Evolutionary conservation across 2,329 filamentous ascomycete species (phyloP), one percentile per base, ranked within the genome.

Genomic region (Fusarium albidum): DNA sequence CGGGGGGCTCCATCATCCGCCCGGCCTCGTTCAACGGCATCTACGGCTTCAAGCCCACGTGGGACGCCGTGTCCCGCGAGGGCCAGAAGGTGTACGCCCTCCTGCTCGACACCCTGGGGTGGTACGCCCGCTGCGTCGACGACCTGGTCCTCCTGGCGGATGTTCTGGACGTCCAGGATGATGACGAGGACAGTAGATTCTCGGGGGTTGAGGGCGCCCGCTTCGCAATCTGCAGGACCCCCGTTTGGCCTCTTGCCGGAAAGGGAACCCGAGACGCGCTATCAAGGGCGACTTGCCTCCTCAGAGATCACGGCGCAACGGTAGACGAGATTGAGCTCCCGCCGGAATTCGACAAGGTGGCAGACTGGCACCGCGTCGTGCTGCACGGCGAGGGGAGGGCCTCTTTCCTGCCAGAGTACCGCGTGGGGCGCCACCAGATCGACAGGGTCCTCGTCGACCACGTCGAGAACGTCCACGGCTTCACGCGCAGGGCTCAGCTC

Each of bases 11-110:
- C 57, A 83, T 78, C 2, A 83, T 90, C 41, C 80, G 87, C 0
- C 87, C 87, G 0, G 87, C 77, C 0, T 86, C 84, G 0, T 90
- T 83, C 72, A 88, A 84, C 59, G 86, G 87, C 9, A 77, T 86
- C n/a, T 90, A 85, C 57, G 85, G 78, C 1, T 75, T 89, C 57
- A 90, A 89, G 68, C 86, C 87, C 6, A 90, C 86, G 0, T 89
- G 85, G 84, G 82, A 82, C 53, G 73, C 83, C 1, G 79, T 90
- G 37, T 85, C 81, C 3, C 77, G 84, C 1, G 87, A 89, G 67
- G 87, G 87, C 0, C 76, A 82, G 49, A 85, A 83, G 69, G 72
- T 84, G 5, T 87, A 83, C 64, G 82, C 83, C 2, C 69, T 84
- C 4, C 83, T 78, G 4, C 75, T 85, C 7, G 87, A 90, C 63